Base-by-base conservation (phyloP, 2,329 filamentous ascomycete species). In the Calonectria pauciramosa region DNA sequence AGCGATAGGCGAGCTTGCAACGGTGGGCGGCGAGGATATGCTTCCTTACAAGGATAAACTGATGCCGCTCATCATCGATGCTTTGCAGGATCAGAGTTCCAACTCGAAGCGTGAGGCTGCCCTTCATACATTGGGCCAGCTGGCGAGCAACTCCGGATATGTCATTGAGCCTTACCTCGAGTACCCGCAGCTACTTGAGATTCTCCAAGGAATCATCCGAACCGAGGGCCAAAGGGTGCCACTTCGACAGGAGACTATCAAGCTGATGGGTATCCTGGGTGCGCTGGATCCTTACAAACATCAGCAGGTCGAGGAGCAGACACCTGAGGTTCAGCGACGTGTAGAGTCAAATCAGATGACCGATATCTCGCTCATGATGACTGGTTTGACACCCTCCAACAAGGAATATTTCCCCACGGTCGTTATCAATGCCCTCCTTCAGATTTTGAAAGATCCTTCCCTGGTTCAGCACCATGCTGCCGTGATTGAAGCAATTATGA, bases 391-490 rank as follows among this genome's bases (percentile, higher is more conserved):
- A 0, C 97, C 97, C 0, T 99, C 96, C 0, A 98, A 95, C 82
- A 98, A 99, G 82, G 97, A 99, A 81, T 99, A 99, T 85, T 99
- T 98, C 82, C 97, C 97, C 0, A 99, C 97, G 0, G 96, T 99
- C 23, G 97, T 98, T 60, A 98, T 99, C 83, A 98, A 98, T 81
- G 97, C 97, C 2, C 90, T 99, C 14, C 92, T 99, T 81, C 94
- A 96, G 71, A 96, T 99, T 78, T 87, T 99, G 44, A 97, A 96
- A 81, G 97, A 99, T 80, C 93, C 93, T 32, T 99, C 97, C 0
- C 89, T 99, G 6, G 92, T 94, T 16, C 95, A 97, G 81, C 96
- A 98, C 80, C 97, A 99, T 82, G 96, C 96, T 5, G 93, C 94
- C 14, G 96, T 99, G 18, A 97, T 99, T 67, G 97, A 99, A 84